Evolutionary conservation across 2,329 filamentous ascomycete species (phyloP).

Genomic region (Trichoderma brevicompactum): DNA sequence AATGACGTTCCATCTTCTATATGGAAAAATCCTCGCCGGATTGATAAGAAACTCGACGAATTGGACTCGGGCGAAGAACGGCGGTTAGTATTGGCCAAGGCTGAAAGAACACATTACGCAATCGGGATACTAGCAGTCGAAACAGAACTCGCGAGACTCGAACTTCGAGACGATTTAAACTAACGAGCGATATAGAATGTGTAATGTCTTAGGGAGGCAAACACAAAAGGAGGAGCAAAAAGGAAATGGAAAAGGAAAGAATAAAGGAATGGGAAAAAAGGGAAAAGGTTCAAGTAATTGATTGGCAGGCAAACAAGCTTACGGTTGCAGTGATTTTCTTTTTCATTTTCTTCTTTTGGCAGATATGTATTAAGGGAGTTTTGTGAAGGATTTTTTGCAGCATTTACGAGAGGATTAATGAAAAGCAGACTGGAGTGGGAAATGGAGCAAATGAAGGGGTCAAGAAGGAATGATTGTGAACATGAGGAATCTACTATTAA

Average conservation of each 20-base stretch:
- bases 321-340: background rate
- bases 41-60: conserved; percentile 57
- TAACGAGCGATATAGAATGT: conserved; percentile 18
- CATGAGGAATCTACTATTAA: background rate
- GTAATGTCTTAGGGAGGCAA: conserved; percentile 4
- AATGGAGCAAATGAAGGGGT: background rate
- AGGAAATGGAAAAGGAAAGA: background rate
- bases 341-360: background rate
- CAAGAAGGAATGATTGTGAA: background rate
- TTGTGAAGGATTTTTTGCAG: background rate
- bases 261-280: background rate
- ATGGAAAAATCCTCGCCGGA: conserved; percentile 56
- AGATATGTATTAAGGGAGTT: background rate
- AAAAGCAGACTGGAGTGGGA: background rate
- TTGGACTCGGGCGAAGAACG: conserved; percentile 47
- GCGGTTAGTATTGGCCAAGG: conserved; percentile 62
- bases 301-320: background rate
- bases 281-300: background rate
- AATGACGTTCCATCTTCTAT: conserved; percentile 46
- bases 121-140: conserved; percentile 80
- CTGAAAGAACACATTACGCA: conserved; percentile 72
- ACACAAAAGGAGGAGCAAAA: background rate
- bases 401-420: conserved; percentile 6
- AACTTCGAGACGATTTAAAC: conserved; percentile 44
- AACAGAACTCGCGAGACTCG: conserved; percentile 69